Percentiles rank a stretch among this genome's conserved stretches.
Conservation (phyloP, 1,284 basidiomycete genomes). For the Sphaerobolus stellatus region DNA sequence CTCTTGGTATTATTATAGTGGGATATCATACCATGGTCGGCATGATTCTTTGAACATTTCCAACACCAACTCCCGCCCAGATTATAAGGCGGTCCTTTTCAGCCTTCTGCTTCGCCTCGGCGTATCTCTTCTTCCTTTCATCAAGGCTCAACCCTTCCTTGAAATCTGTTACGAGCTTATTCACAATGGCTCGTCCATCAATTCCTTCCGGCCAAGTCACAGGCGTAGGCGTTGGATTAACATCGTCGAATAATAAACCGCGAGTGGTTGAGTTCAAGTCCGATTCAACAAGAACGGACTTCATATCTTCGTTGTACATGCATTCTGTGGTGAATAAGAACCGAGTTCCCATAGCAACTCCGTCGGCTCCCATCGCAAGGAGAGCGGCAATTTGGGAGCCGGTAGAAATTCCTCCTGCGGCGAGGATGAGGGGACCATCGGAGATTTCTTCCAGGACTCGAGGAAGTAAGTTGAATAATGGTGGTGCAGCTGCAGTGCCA, state of each 20-base stretch:
- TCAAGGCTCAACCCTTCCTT: neutral
- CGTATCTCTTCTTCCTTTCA: neutral
- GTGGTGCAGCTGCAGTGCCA: slow-evolving; percentile 52
- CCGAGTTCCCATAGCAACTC: neutral
- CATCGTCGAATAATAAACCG: neutral
- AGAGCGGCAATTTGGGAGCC: neutral
- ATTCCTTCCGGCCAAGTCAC: neutral
- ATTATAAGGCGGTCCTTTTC: no score
- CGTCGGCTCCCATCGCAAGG: neutral
- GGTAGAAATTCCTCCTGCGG: slow-evolving; percentile 47
- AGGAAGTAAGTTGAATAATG: slow-evolving; percentile 59
- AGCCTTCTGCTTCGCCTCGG: neutral
- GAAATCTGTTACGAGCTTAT: neutral
- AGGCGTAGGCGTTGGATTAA: neutral
- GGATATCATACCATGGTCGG: no score
- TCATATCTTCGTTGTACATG: neutral
- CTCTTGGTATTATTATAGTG: no score
- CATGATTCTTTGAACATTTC: no score
- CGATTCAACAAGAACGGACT: neutral
- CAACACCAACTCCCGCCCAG: no score
- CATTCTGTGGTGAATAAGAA: neutral
- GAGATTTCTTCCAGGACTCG: slow-evolving; percentile 48
- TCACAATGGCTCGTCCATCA: neutral
- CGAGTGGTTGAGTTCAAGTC: neutral
- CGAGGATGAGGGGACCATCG: slow-evolving; percentile 53